These are phyloP conservation scores for Golubevia pallescens DNA, from an alignment of 1,284 basidiomycete species.

Conservation along the genomic window DNA sequence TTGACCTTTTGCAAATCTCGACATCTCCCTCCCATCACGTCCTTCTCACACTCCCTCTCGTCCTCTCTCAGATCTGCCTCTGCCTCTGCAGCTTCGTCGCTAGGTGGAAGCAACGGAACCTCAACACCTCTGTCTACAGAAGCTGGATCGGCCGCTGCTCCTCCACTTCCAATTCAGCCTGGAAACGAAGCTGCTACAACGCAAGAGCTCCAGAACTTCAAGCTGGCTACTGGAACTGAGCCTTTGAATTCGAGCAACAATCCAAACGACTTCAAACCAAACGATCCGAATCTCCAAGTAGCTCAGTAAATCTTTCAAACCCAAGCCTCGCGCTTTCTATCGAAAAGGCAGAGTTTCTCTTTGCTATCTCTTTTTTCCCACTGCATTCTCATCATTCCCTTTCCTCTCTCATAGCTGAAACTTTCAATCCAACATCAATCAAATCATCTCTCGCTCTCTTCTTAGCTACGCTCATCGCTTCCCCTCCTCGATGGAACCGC, in stretches of 20 bases:
- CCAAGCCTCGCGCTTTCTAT: not conserved
- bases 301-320: not conserved
- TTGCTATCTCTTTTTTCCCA: not conserved
- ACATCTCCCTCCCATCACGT: not conserved
- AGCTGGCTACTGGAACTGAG: slow-evolving; percentile 24
- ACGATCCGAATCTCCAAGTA: not conserved
- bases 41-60: not conserved
- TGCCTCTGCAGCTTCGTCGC: not conserved
- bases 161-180: slow-evolving; percentile 28
- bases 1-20: not conserved
- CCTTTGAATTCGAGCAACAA: slow-evolving; percentile 7
- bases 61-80: not conserved
- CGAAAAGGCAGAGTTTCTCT: not conserved
- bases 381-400: not conserved
- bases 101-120: not conserved
- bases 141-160: slow-evolving; percentile 6
- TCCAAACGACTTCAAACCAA: not conserved
- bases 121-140: not conserved
- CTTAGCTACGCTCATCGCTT: too few relatives aligned
- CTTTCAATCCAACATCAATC: too few relatives aligned
- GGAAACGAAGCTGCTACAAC: slow-evolving; percentile 15
- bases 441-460: too few relatives aligned
- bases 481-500: too few relatives aligned
- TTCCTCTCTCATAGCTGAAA: not conserved
- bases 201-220: slow-evolving; percentile 33